These are phyloP conservation scores for Fusarium aywerte DNA, from an alignment of 2,329 filamentous ascomycete genomes.

Conservation along the genomic window DNA sequence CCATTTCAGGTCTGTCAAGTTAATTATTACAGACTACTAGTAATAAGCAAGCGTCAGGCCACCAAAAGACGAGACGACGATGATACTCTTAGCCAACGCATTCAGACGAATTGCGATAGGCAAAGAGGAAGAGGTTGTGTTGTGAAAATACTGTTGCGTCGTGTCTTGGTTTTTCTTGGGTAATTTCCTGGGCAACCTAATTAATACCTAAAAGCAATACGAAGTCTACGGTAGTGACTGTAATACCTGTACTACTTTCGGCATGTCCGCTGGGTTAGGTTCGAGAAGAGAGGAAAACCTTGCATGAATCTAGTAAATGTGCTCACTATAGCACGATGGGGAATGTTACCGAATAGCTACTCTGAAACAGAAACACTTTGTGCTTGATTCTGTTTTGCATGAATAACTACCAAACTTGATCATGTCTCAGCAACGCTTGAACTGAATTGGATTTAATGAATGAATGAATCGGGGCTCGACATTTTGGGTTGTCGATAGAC, in stretches of 20 bases:
- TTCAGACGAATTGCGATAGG: slow-evolving; percentile 8
- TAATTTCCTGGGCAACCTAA: slow-evolving; percentile 8
- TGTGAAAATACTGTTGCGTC: not conserved
- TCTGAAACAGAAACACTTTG: slow-evolving; percentile 6
- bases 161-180: slow-evolving; percentile 15
- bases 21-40: not conserved
- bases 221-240: too few relatives aligned
- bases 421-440: not conserved
- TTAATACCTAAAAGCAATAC: not conserved
- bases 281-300: not conserved
- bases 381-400: slow-evolving; percentile 3
- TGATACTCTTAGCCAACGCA: not conserved
- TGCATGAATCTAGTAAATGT: slow-evolving; percentile 8
- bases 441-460: not conserved
- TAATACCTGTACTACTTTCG: not conserved
- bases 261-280: slow-evolving; percentile 5
- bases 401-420: not conserved
- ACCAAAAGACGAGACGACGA: not conserved
- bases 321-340: slow-evolving; percentile 13
- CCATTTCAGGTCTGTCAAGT: slow-evolving; percentile 21
- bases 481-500: slow-evolving; percentile 25
- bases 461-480: slow-evolving; percentile 7
- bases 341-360: slow-evolving; percentile 19
- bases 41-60: slow-evolving; percentile 2
- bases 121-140: slow-evolving; percentile 15